These are phyloP conservation scores for Yarrowia sp. DNA, from an alignment of 805 yeast species.

Conservation along the genomic window DNA sequence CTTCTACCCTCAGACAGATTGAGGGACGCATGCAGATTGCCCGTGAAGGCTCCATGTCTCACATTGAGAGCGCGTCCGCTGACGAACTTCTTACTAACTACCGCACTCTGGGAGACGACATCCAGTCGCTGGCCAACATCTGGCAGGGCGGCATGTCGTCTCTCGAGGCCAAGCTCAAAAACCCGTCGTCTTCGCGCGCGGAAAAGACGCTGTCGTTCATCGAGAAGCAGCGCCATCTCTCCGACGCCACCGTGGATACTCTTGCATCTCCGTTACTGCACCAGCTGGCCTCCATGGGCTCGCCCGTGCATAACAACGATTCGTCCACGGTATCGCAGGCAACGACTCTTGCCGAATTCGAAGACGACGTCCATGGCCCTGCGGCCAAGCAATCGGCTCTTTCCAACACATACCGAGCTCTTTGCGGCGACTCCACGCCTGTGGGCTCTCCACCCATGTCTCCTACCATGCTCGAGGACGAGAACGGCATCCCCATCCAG, in stretches of 20 bases:
- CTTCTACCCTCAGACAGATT: conserved; percentile 30
- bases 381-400: conserved; percentile 5
- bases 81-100: conserved; percentile 21
- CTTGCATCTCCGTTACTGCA: conserved; percentile 6
- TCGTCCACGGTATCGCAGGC: conserved; percentile 26
- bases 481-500: conserved; percentile 8
- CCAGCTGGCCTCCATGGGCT: conserved; percentile 6
- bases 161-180: conserved; percentile 4
- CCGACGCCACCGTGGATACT: conserved; percentile 25
- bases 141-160: conserved; percentile 25
- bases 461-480: conserved; percentile 2
- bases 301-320: conserved; percentile 1
- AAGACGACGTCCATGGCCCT: conserved; percentile 16
- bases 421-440: conserved; percentile 12
- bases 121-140: conserved; percentile 9
- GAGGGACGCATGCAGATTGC: conserved; percentile 33
- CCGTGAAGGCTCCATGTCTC: conserved; percentile 28
- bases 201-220: conserved; percentile 20
- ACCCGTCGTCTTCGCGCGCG: conserved; percentile 8
- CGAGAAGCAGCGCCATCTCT: conserved; percentile 23
- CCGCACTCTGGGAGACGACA: conserved; percentile 16
- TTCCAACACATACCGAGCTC: conserved; percentile 13
- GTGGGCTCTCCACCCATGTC: conserved; percentile 1
- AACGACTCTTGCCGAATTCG: conserved; percentile 19
- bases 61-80: neutral